Evolutionary conservation across 2,329 filamentous ascomycete species (phyloP).

Genomic region (Monilinia aucupariae): DNA sequence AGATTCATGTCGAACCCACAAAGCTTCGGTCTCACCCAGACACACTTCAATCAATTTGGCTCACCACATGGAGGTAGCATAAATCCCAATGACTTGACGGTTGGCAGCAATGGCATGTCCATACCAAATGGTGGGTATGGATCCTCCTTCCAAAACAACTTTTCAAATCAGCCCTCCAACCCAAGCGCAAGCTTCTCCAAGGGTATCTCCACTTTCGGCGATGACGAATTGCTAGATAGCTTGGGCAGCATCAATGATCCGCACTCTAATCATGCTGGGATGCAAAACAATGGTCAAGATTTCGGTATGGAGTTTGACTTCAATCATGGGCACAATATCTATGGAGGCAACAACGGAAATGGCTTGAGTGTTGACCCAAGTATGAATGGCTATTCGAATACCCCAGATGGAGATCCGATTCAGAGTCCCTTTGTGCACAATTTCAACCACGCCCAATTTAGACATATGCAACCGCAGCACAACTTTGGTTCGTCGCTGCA

Average conservation of each 20-base stretch:
- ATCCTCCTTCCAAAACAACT: slow-evolving; percentile 58
- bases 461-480: slow-evolving; percentile 57
- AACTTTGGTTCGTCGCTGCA: slow-evolving; percentile 51
- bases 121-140: slow-evolving; percentile 44
- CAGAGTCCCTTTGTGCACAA: slow-evolving; percentile 81
- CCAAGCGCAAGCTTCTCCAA: slow-evolving; percentile 68
- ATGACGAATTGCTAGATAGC: slow-evolving; percentile 81
- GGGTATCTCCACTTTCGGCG: slow-evolving; percentile 72
- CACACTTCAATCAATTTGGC: slow-evolving; percentile 38
- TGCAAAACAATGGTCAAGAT: slow-evolving; percentile 51
- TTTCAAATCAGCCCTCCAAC: slow-evolving; percentile 46
- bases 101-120: slow-evolving; percentile 54
- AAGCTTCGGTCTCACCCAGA: slow-evolving; percentile 42
- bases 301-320: slow-evolving; percentile 55
- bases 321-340: slow-evolving; percentile 50
- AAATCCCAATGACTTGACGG: slow-evolving; percentile 79
- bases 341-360: slow-evolving; percentile 50
- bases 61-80: slow-evolving; percentile 50
- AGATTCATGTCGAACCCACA: slow-evolving; percentile 34
- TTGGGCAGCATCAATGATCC: slow-evolving; percentile 45
- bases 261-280: slow-evolving; percentile 40
- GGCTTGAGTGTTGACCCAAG: slow-evolving; percentile 57
- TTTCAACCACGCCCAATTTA: slow-evolving; percentile 74
- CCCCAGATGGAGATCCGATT: slow-evolving; percentile 85
- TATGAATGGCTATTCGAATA: slow-evolving; percentile 80